Evolutionary conservation across 768 basidiomycete species (phyloP), one percentile per base, ranked within the genome.

Genomic region (Kwoniella sp.): DNA sequence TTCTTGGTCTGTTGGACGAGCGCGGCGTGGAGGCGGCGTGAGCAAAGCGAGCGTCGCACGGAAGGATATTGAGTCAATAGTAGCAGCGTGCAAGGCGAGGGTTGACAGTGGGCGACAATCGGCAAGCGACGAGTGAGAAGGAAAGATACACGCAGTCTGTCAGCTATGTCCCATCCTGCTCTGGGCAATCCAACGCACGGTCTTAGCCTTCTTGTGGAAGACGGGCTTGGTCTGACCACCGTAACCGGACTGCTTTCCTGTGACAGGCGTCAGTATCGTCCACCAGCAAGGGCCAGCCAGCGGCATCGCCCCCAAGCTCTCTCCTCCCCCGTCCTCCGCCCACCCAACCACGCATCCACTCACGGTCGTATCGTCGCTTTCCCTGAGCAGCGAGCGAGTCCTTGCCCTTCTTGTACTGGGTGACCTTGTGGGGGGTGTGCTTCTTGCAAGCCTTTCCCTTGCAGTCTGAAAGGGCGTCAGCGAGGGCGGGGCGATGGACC

Each of bases 211-310:
- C 83, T 99, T 99, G 88, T 99, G 95, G 87, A 99, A 99, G 78
- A 99, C 92, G 57, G 93, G 93, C 81, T 99, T 99, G 55, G 93
- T 99, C 82, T 99, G 93, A 79, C 93, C 93, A 87, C 93, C 93
- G 80, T 96, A 98, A 78, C 93, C 77, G 60, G 63, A 58, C 53
- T 70, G 67, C 53, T 73, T 74, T 57, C 72, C 66, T 70, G 45
- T 23, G n/a, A n/a, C n/a, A 32, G 5, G 17, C 4, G 25, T 41
- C 9, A 11, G 25, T 22, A 7, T 7, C 19, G 37, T 3, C 5
- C 14, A 4, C 6, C 14, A 15, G 34, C 14, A 12, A 15, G 34
- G 19, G 14, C 34, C 14, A 6, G 5, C n/a, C n/a, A n/a, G n/a
- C n/a, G n/a, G n/a, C n/a, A n/a, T n/a, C n/a, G n/a, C n/a, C n/a